Evolutionary conservation across 2,329 filamentous ascomycete species (phyloP), one percentile per base, ranked within the genome.

Genomic region (Gaeumannomyces tritici): DNA sequence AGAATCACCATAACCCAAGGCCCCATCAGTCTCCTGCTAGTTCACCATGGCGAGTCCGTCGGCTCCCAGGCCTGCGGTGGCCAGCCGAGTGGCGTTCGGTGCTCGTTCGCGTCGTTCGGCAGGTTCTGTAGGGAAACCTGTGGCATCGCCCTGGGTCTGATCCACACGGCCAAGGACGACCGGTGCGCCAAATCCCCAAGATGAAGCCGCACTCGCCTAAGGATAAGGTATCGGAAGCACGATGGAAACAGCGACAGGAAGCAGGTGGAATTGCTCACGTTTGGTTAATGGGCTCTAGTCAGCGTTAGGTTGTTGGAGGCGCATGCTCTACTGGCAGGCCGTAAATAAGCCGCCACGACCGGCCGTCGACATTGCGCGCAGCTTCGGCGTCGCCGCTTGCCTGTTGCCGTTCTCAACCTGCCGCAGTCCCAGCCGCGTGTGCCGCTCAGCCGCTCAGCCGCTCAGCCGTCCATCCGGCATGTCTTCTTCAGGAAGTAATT

Each of bases 261-360:
- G n/a, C n/a, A n/a, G n/a, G n/a, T n/a, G n/a, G n/a, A n/a, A n/a
- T n/a, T n/a, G n/a, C n/a, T n/a, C n/a, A n/a, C n/a, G n/a, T n/a
- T n/a, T n/a, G n/a, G n/a, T n/a, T n/a, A n/a, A n/a, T n/a, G n/a
- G n/a, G n/a, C n/a, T n/a, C n/a, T n/a, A n/a, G n/a, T n/a, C n/a
- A n/a, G n/a, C n/a, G n/a, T n/a, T n/a, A n/a, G n/a, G n/a, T n/a
- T n/a, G n/a, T n/a, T n/a, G n/a, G n/a, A n/a, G n/a, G n/a, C n/a
- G n/a, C n/a, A n/a, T n/a, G n/a, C n/a, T n/a, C n/a, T n/a, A n/a
- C 0, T 89, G 86, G 87, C 78, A 81, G 55, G 87, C 87, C 5
- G 84, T 89, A 7, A 85, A 87, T 74, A 81, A 64, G 84, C 84
- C 21, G 83, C 86, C 64, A 87, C 84, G 0, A 79, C 81, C 82